Percentiles rank a stretch among this genome's conserved stretches.
phyloP scores from a whole-genome alignment of 208 protist species.

The Leishmania braziliensis region DNA sequence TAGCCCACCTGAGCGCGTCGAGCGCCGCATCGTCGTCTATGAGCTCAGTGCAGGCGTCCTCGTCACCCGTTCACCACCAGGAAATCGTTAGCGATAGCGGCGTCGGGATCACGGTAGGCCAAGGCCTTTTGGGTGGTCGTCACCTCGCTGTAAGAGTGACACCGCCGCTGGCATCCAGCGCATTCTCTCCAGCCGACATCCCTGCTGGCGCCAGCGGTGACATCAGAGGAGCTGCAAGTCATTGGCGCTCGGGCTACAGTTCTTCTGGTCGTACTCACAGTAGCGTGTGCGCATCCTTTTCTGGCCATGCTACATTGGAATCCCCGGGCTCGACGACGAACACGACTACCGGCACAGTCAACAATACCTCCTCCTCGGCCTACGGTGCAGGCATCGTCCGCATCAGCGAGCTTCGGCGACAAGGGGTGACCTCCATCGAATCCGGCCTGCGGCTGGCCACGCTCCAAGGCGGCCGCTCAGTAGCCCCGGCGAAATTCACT shows the following conservation, averaged over 20 bases:
- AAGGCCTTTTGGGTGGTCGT: constrained; percentile 16
- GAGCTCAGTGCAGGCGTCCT: not conserved
- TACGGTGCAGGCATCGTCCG: constrained; percentile 74
- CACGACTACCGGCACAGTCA: not conserved
- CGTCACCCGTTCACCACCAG: not conserved
- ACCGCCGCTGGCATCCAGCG: not conserved
- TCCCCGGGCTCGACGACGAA: not conserved
- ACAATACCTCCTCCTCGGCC: not conserved
- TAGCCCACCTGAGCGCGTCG: not conserved
- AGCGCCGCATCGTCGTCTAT: not conserved
- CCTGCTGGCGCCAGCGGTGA: not conserved
- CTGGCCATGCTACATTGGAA: not conserved
- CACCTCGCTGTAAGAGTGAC: constrained; percentile 18
- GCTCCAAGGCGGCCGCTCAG: not conserved
- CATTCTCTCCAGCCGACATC: not conserved
- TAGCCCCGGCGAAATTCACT: not conserved
- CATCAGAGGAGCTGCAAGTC: not conserved
- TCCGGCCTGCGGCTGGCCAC: constrained; percentile 20
- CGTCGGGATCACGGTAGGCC: constrained; percentile 11
- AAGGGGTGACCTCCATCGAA: constrained; percentile 20
- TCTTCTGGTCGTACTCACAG: not conserved
- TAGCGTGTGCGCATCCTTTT: not conserved
- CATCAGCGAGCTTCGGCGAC: constrained; percentile 66
- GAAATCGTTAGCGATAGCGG: not conserved
- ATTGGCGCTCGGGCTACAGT: not conserved